These are phyloP conservation scores for Plectranthus barbatus DNA, from an alignment of 257 asterid genomes.

Conservation along the genomic window DNA sequence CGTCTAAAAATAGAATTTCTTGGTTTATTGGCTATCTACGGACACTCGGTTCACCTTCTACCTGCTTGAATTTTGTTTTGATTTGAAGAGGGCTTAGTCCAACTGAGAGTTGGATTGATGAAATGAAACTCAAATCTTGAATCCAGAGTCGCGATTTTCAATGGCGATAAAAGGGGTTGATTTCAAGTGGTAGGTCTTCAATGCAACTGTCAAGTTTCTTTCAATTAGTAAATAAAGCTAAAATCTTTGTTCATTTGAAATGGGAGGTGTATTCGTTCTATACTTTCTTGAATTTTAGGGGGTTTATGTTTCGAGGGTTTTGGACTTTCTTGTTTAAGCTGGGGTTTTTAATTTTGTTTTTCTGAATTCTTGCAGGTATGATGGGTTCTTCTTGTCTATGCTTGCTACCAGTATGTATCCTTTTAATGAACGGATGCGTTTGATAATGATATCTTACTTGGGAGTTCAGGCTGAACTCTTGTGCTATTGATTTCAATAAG, in stretches of 20 bases:
- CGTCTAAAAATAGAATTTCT: neutral
- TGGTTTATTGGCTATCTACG: neutral
- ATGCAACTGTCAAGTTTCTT: neutral
- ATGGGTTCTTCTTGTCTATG: constrained; percentile 98
- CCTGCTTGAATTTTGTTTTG: neutral
- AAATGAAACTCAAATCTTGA: constrained; percentile 36
- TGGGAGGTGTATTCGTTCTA: neutral
- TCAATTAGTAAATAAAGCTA: constrained; percentile 2
- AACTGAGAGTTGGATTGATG: constrained; percentile 9
- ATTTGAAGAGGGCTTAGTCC: neutral
- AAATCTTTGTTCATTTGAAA: neutral
- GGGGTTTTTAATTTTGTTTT: constrained; percentile 13
- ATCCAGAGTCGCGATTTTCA: constrained; percentile 15
- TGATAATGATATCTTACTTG: neutral
- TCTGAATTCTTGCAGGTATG: constrained; percentile 73
- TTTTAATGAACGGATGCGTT: constrained; percentile 20
- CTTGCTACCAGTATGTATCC: constrained; percentile 98
- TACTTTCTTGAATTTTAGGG: constrained; percentile 13
- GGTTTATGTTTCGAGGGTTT: constrained; percentile 2
- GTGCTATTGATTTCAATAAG: neutral
- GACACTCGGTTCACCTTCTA: neutral
- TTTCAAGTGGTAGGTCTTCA: constrained; percentile 67
- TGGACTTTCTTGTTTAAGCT: neutral
- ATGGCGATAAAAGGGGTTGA: constrained; percentile 90
- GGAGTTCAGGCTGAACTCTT: neutral